These are phyloP conservation scores for Chamaecrista fasciculata DNA, from an alignment of 306 rosid species.

Conservation along the genomic window DNA sequence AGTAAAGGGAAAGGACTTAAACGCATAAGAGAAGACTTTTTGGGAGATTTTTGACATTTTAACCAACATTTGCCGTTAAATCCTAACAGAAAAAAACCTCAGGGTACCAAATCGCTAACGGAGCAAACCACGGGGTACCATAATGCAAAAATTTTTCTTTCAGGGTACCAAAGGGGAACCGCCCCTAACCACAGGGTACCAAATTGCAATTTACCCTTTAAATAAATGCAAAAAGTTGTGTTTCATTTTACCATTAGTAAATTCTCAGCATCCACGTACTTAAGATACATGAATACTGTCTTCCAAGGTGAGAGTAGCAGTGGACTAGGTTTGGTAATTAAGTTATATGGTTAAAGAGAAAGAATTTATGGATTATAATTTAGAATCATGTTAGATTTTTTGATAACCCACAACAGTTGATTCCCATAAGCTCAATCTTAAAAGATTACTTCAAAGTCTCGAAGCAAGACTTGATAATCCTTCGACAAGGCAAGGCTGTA, in stretches of 20 bases:
- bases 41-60: no score
- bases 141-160: no score
- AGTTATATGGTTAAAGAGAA: not conserved
- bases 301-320: not conserved
- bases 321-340: not conserved
- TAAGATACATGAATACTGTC: not conserved
- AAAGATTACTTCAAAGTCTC: not conserved
- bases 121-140: no score
- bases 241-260: not conserved
- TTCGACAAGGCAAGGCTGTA: not conserved
- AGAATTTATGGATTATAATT: not conserved
- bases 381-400: not conserved
- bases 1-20: no score
- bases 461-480: not conserved
- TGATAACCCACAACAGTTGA: not conserved
- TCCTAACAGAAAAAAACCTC: no score
- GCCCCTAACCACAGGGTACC: no score
- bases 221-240: not conserved
- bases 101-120: no score
- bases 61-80: no score
- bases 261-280: constrained; percentile 9
- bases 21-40: no score
- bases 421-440: not conserved
- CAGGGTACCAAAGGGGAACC: no score
- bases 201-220: no score